Base-by-base conservation (phyloP, 2,329 filamentous ascomycete genomes). In the Ramularia collo-cygni region DNA sequence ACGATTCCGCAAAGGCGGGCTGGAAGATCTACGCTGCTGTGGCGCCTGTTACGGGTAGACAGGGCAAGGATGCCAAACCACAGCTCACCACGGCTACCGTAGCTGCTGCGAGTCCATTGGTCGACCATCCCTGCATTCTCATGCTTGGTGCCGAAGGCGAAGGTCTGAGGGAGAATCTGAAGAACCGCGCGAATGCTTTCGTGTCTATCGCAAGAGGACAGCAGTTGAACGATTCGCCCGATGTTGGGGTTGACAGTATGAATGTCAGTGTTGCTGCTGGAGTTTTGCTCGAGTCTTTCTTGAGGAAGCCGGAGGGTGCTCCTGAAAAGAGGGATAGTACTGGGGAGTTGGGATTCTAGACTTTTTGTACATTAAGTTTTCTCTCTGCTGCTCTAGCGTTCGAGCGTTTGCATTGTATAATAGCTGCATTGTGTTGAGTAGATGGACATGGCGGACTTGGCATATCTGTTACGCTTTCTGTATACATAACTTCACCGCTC, bases 221-320 rank as follows among this genome's bases (percentile, higher is more conserved):
- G 21, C 43, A 35, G 27, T 31, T 28, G 6, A 40, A 33, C 13
- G 36, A 38, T 10, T 41, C 31, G 57, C 47, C 69, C 55, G 59
- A 74, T 56, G 60, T 79, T 51, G 59, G 73, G 1, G 79, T 98
- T 2, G 90, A 96, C 63, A 95, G 88, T 61, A 66, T 98, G 60
- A 96, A 98, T 59, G 92, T 96, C 28, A 87, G 85, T 57, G 89
- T 94, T 14, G 90, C 92, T 1, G 79, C 85, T 5, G 87, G 79
- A 1, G 67, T 96, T 35, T 65, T 96, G 36, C 81, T 81, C 46
- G 75, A 81, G 48, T 70, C 81, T 0, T 86, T 92, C 56, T 36
- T 58, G 43, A 41, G 53, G 13, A 51, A 49, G 39, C 50, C 50
- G 6, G 28, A 28, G 3, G 38, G 33, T n/a, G 50, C 43, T 14